Evolutionary conservation across 164 flowering plant genomes (phyloP).

Genomic region (Sedum album): DNA sequence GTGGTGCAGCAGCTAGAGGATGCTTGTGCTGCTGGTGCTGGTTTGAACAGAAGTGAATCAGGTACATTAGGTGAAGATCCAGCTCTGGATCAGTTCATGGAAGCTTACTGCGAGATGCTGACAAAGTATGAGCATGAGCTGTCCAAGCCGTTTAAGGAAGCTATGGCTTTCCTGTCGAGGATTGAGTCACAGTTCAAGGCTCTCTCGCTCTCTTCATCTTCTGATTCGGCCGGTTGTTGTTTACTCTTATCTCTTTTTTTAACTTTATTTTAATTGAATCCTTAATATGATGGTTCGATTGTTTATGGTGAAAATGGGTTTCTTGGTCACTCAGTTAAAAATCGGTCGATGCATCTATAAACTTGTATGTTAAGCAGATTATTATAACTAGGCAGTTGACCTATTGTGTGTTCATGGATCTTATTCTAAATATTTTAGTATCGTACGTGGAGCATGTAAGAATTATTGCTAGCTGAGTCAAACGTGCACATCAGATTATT

Average conservation of each 20-base stretch:
- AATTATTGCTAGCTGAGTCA: not conserved
- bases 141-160: slow-evolving; percentile 6
- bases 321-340: not conserved
- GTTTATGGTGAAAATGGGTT: not conserved
- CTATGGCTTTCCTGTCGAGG: slow-evolving; percentile 9
- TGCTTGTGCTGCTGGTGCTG: slow-evolving; percentile 21
- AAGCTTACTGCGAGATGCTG: slow-evolving; percentile 6
- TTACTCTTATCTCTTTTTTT: not conserved
- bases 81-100: slow-evolving; percentile 9
- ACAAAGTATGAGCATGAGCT: slow-evolving; percentile 4
- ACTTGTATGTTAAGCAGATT: not conserved
- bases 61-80: slow-evolving; percentile 23
- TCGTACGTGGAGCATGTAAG: not conserved
- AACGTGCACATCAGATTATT: too few species aligned
- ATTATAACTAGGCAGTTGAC: not conserved
- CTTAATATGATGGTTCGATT: not conserved
- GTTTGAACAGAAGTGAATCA: slow-evolving; percentile 5
- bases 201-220: slow-evolving; percentile 25
- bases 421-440: not conserved
- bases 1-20: slow-evolving; percentile 6
- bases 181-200: slow-evolving; percentile 4
- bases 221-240: not conserved
- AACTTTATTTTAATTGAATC: not conserved
- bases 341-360: not conserved
- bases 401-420: not conserved